Base-by-base conservation (phyloP, 805 yeast species). In the Isabelozyma rhagii region DNA sequence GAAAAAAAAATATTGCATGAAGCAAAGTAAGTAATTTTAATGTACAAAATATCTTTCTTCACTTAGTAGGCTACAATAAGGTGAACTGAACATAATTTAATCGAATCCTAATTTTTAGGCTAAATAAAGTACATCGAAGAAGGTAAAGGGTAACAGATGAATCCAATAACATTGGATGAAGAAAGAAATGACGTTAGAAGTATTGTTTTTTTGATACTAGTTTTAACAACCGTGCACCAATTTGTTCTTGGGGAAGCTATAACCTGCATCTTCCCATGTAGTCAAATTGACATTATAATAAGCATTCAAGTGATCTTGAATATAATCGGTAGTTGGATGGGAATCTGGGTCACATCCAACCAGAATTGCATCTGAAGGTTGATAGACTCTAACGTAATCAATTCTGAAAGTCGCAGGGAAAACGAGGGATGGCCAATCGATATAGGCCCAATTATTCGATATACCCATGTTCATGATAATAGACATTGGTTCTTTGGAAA, bases 401-500 rank as follows among this genome's bases (percentile, higher is more conserved):
- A 91, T 71, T 51, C 81, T 72, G 83, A 91, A 74, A 2, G 79
- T 74, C 11, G 79, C 80, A 2, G 97, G 97, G 79, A 91, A 91
- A 47, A 71, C 69, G 52, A 90, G 73, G 4, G 83, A 73, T 41
- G 83, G 81, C 97, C 97, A 91, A 69, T 89, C 91, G 54, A 92
- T 91, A 64, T 87, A 89, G 3, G 92, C 88, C 97, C 97, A 91
- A 51, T 82, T 85, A 60, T 84, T 85, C 15, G 97, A 90, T 47
- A 92, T 72, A 75, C 96, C 97, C 71, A 91, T 69, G 67, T 91
- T 91, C 75, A 92, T 61, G 53, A 92, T 68, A 51, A 92, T 79
- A 1, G 94, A 80, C 97, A 92, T 89, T 53, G 97, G 97, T 63
- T 91, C 97, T 64, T 86, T 85, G 28, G 93, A 77, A 34, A 91